These are phyloP conservation scores for Leccinum boreale DNA, from an alignment of 768 basidiomycete species.

Conservation along the genomic window DNA sequence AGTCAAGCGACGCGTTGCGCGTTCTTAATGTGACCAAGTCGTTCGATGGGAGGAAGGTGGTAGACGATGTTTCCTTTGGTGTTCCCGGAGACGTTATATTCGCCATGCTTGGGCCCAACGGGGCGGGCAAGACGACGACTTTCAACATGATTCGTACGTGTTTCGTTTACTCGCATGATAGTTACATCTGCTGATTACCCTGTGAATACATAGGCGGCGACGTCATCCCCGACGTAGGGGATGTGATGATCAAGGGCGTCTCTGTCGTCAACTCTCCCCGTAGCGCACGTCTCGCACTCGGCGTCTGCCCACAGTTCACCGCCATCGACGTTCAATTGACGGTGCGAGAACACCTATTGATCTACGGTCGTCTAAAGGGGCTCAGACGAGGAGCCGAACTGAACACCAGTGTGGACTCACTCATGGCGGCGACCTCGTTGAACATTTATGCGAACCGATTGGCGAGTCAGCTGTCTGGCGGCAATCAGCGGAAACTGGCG, in stretches of 20 bases:
- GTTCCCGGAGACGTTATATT: slow-evolving; percentile 63
- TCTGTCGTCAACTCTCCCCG: slow-evolving; percentile 66
- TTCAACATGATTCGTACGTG: slow-evolving; percentile 76
- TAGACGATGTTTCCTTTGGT: slow-evolving; percentile 71
- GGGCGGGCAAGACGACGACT: slow-evolving; percentile 80
- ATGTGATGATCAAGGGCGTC: slow-evolving; percentile 62
- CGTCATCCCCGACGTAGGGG: slow-evolving; percentile 62
- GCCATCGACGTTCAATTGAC: slow-evolving; percentile 78
- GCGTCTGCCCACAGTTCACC: slow-evolving; percentile 83
- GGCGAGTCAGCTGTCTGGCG: slow-evolving; percentile 73
- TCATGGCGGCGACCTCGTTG: slow-evolving; percentile 60
- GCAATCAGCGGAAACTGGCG: slow-evolving; percentile 74
- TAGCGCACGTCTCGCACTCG: slow-evolving; percentile 63
- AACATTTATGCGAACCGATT: slow-evolving; percentile 61
- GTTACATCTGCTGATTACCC: neutral
- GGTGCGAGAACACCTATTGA: slow-evolving; percentile 68
- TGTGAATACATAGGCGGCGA: slow-evolving; percentile 52
- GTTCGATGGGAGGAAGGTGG: slow-evolving; percentile 54
- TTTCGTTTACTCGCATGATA: neutral
- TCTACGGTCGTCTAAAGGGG: slow-evolving; percentile 76
- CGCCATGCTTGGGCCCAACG: slow-evolving; percentile 76
- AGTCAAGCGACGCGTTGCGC: slow-evolving; percentile 55
- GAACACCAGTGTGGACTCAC: slow-evolving; percentile 47
- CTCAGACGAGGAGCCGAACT: slow-evolving; percentile 49
- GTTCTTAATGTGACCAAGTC: slow-evolving; percentile 63